phyloP scores from a whole-genome alignment of 2,329 filamentous ascomycete species.

The Colletotrichum echinochloae region DNA sequence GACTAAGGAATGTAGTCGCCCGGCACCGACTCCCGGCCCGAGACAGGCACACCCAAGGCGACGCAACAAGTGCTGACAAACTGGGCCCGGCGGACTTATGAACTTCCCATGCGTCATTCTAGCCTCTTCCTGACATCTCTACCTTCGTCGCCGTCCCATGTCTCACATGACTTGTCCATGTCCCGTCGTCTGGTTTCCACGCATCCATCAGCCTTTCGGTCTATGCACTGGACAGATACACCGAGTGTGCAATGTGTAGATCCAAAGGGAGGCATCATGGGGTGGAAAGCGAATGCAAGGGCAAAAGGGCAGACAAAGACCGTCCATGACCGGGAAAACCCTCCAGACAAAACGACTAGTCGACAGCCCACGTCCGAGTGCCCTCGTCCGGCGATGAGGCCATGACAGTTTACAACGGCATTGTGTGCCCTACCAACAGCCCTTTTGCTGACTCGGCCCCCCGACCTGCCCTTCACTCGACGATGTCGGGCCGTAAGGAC shows the following conservation, averaged over 20 bases:
- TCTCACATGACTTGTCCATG: neutral
- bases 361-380: neutral
- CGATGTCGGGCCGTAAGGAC: conserved; percentile 14
- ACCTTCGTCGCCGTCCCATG: neutral
- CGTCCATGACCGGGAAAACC: neutral
- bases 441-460: neutral
- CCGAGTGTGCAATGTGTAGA: neutral
- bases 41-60: too few species aligned
- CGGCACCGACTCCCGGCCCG: neutral
- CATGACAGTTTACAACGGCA: neutral
- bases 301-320: neutral
- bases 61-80: neutral
- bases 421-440: neutral
- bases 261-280: neutral
- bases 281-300: neutral
- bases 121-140: too few species aligned
- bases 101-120: neutral
- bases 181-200: neutral
- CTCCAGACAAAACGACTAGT: neutral
- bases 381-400: neutral
- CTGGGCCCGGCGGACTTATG: neutral
- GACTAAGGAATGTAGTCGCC: neutral
- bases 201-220: neutral
- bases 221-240: neutral
- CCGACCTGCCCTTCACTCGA: too few species aligned